phyloP scores from a whole-genome alignment of 371 early-diverging fungal genomes.

The Polyrhizophydium stewartii region DNA sequence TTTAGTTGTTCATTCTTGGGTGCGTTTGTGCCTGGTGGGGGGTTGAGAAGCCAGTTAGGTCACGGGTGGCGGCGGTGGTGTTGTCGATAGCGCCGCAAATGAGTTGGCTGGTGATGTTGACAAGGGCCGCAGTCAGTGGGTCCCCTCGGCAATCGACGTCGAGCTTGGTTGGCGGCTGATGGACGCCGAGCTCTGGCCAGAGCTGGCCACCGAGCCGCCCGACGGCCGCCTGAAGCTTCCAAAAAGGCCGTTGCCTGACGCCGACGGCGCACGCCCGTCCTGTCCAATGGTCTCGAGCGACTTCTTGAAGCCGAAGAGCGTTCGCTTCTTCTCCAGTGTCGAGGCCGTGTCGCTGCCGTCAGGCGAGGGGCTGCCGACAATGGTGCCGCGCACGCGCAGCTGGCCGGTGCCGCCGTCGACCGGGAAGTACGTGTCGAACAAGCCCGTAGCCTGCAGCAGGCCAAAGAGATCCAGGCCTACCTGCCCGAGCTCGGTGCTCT shows the following conservation, averaged over 20 bases:
- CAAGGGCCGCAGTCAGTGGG: too few species aligned
- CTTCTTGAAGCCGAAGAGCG: constrained; percentile 1
- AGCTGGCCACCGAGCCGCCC: too few species aligned
- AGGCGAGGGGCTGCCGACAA: constrained; percentile 8
- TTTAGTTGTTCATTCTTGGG: too few species aligned
- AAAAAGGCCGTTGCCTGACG: background rate
- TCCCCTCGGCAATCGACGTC: too few species aligned
- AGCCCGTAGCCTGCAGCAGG: background rate
- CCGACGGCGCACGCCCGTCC: background rate
- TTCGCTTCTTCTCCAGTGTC: background rate
- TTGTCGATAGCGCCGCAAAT: too few species aligned
- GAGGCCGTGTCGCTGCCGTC: background rate
- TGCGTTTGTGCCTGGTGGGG: too few species aligned
- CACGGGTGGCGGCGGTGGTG: too few species aligned
- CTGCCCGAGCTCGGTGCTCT: constrained; percentile 26
- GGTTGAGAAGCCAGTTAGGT: too few species aligned
- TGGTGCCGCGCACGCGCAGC: background rate
- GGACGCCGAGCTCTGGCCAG: too few species aligned
- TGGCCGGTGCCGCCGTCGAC: constrained; percentile 7
- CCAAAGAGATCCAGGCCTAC: constrained; percentile 19
- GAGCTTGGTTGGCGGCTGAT: too few species aligned
- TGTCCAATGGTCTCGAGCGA: background rate
- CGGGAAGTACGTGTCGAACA: constrained; percentile 6
- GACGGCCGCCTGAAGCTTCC: background rate
- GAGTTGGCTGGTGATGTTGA: too few species aligned